These are phyloP conservation scores for Epichloe amarillans DNA, from an alignment of 2,329 filamentous ascomycete genomes.

Conservation along the genomic window DNA sequence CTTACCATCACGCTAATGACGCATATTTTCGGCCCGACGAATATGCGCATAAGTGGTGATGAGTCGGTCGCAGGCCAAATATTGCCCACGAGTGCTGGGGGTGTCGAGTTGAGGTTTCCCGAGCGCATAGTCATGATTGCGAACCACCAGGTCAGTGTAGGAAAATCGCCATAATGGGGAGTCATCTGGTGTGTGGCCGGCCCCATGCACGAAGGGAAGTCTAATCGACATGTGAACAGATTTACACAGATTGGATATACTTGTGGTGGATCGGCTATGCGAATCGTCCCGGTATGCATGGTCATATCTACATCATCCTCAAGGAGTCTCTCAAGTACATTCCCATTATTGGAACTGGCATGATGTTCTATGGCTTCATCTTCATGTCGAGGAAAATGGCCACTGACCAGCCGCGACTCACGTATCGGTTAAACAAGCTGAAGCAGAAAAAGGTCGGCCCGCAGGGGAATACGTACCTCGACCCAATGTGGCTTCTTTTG, in stretches of 20 bases:
- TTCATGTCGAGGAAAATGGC: constrained; percentile 87
- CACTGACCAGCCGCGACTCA: constrained; percentile 61
- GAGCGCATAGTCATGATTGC: constrained; percentile 73
- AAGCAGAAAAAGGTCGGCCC: constrained; percentile 43
- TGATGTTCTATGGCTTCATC: constrained; percentile 81
- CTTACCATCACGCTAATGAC: constrained; percentile 68
- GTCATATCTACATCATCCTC: constrained; percentile 78
- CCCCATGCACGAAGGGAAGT: neutral
- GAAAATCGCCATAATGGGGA: neutral
- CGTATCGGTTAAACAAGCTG: constrained; percentile 58
- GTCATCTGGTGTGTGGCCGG: constrained; percentile 10
- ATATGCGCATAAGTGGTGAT: constrained; percentile 73
- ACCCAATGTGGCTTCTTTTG: constrained; percentile 83
- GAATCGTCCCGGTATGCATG: constrained; percentile 60
- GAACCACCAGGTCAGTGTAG: constrained; percentile 58
- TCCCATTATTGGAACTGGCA: constrained; percentile 66
- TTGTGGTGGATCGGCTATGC: constrained; percentile 92
- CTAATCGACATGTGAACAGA: constrained; percentile 22
- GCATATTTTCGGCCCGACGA: constrained; percentile 76
- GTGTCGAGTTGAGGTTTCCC: constrained; percentile 66
- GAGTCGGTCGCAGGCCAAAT: constrained; percentile 66
- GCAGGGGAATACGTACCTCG: constrained; percentile 39
- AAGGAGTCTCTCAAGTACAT: constrained; percentile 78
- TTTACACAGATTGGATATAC: constrained; percentile 87
- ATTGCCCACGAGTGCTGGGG: constrained; percentile 53